Base-by-base conservation (phyloP, 2,329 filamentous ascomycete species). In the Clarireedia hainanense region DNA sequence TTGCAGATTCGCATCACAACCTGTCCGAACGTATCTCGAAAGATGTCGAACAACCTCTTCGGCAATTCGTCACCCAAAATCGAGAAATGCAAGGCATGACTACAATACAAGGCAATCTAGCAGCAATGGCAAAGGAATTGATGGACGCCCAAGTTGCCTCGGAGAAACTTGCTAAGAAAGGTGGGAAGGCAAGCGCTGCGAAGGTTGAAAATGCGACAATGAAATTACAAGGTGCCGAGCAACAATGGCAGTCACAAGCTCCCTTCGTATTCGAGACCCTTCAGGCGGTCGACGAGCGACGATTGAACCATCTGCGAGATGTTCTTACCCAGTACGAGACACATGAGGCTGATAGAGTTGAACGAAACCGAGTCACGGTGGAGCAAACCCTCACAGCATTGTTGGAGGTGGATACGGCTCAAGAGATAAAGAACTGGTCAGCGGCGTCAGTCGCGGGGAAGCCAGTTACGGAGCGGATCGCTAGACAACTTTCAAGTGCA, bases 261-360 rank as follows among this genome's bases (percentile, higher is more conserved):
- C 94, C 94, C 1, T 97, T 89, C 71, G 87, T 96, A 58, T 96
- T 95, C 68, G 94, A 99, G 72, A 88, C 86, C 58, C 80, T 99
- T 26, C 94, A 99, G 70, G 86, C 89, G 5, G 76, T 95, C 34
- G 94, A 99, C 68, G 94, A 99, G 74, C 85, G 82, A 64, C 84
- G 94, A 55, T 76, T 95, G 63, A 96, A 96, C 70, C 87, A 95
- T 67, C 77, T 99, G 57, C 87, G 92, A 59, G 92, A 97, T 71
- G 81, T 89, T 42, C 79, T 99, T 58, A 97, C 94, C 0, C 91
- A 96, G 67, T 88, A 92, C 65, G 86, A 95, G 71, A 99, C 94
- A 0, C 87, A 95, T 68, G 92, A 97, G 70, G 82, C 89, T 27
- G 94, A 99, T 68, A 84, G 89, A 63, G 84, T 92, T 15, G 88